Percentiles rank a stretch among this genome's conserved stretches.
Conservation (phyloP, 345 rosid genomes). For the Boechera divaricarpa region DNA sequence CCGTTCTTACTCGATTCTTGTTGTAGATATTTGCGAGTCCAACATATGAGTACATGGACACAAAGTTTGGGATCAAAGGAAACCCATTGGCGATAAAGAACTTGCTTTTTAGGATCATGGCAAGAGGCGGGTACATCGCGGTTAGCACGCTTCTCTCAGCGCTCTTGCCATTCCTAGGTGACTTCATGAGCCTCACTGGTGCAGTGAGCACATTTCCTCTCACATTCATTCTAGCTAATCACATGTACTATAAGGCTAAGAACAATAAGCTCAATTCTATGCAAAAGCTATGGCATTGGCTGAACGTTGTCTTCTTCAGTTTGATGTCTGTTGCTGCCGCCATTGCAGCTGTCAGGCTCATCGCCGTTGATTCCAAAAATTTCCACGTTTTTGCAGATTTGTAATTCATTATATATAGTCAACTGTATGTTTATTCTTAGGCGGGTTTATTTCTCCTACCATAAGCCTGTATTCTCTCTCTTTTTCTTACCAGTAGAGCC, state of each 20-base stretch:
- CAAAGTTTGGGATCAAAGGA: constrained; percentile 76
- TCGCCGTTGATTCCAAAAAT: constrained; percentile 72
- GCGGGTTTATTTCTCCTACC: constrained; percentile 15
- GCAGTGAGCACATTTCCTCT: constrained; percentile 92
- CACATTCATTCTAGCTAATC: constrained; percentile 92
- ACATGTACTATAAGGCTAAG: constrained; percentile 79
- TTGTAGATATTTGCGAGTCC: constrained; percentile 92
- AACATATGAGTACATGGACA: constrained; percentile 87
- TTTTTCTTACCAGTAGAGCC: neutral
- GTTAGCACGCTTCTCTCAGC: constrained; percentile 79
- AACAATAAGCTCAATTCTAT: constrained; percentile 50
- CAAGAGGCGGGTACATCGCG: constrained; percentile 77
- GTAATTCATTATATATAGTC: constrained; percentile 36
- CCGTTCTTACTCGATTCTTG: neutral
- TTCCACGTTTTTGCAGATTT: constrained; percentile 88
- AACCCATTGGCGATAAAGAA: constrained; percentile 60
- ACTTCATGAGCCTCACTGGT: constrained; percentile 89
- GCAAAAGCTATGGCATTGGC: constrained; percentile 87
- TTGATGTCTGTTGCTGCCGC: constrained; percentile 73
- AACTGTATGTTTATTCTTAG: constrained; percentile 34
- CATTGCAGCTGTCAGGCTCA: constrained; percentile 75
- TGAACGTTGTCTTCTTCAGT: constrained; percentile 68
- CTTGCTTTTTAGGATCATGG: constrained; percentile 62
- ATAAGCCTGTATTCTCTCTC: constrained; percentile 19
- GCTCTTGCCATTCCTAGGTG: constrained; percentile 86